Percentiles rank a stretch among this genome's conserved stretches.
phyloP scores from a whole-genome alignment of 1,139 yeast species.

The Pichia norvegensis region DNA sequence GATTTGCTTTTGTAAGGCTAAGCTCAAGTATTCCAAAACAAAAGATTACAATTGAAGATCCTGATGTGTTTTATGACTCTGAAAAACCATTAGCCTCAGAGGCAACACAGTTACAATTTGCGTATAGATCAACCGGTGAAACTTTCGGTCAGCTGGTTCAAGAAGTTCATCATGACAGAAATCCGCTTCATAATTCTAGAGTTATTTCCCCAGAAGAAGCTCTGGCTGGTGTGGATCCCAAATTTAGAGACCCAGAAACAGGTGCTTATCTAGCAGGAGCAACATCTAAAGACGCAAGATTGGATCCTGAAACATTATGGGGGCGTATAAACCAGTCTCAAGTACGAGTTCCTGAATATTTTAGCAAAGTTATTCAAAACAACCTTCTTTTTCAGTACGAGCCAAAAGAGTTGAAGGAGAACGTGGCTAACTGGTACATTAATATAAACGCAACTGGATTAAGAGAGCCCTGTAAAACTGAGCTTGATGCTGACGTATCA shows the following conservation, averaged over 20 bases:
- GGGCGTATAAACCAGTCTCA: constrained; percentile 43
- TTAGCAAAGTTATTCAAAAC: constrained; percentile 50
- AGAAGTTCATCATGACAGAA: constrained; percentile 30
- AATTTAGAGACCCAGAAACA: constrained; percentile 26
- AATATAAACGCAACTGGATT: constrained; percentile 43
- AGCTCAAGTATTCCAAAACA: background rate
- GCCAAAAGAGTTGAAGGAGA: constrained; percentile 50
- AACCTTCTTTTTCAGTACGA: constrained; percentile 47
- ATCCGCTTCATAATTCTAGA: constrained; percentile 25
- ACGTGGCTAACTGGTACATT: constrained; percentile 47
- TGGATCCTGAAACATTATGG: constrained; percentile 39
- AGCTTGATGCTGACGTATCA: constrained; percentile 70
- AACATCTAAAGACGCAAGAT: constrained; percentile 45
- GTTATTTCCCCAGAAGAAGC: constrained; percentile 29
- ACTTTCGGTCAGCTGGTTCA: constrained; percentile 41
- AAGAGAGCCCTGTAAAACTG: constrained; percentile 42
- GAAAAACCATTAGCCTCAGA: constrained; percentile 16
- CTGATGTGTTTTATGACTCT: constrained; percentile 16
- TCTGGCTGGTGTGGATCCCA: constrained; percentile 21
- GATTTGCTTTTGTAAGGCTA: background rate
- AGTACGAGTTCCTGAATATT: constrained; percentile 42
- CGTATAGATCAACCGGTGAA: constrained; percentile 26
- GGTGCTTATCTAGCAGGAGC: constrained; percentile 31
- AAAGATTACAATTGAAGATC: constrained; percentile 19
- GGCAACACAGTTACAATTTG: constrained; percentile 19